Base-by-base conservation (phyloP, 2,329 filamentous ascomycete species). In the Mycogone perniciosa region DNA sequence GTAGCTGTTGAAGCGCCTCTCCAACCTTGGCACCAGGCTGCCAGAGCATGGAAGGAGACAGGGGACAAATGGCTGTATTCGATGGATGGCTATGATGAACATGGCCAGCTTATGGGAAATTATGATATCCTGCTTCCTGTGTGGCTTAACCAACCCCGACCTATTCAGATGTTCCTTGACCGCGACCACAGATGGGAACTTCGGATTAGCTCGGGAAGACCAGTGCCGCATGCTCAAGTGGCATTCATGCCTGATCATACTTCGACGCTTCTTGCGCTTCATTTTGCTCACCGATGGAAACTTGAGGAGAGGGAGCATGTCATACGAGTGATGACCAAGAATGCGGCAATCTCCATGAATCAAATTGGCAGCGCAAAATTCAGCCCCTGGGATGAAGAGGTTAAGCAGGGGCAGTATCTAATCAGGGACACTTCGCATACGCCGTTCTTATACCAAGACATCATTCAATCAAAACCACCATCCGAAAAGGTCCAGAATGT, bases 1-100 rank as follows among this genome's bases (percentile, higher is more conserved):
- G 59, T 66, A 3, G 54, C 62, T 4, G 71, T 74, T 3, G 65
- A 67, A 4, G 60, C 65, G 5, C 61, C 67, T 11, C 66, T 72
- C 47, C 71, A 71, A 26, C 79, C 79, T 0, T 82, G 79, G 79
- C 50, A 53, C 0, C 47, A 58, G 4, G 58, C 80, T 7, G 71
- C 75, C 0, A 57, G 60, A 20, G 62, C 64, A 4, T 82, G 78
- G 79, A 57, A 56, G 11, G 40, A 54, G 0, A 30, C 31, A 0
- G 44, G 48, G 0, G 47, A 54, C n/a, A 57, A 54, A 50, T 58
- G 60, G 64, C 20, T 59, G 46, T 59, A 67, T 57, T 13, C 54
- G 61, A 5, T 71, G 57, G 65, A 56, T 5, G 60, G 76, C 6
- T 50, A 62, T 5, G 71, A 72, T 38, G 60, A 64, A 6, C 51